These are phyloP conservation scores for Gentiana straminea DNA, from an alignment of 257 asterid species.

Conservation along the genomic window DNA sequence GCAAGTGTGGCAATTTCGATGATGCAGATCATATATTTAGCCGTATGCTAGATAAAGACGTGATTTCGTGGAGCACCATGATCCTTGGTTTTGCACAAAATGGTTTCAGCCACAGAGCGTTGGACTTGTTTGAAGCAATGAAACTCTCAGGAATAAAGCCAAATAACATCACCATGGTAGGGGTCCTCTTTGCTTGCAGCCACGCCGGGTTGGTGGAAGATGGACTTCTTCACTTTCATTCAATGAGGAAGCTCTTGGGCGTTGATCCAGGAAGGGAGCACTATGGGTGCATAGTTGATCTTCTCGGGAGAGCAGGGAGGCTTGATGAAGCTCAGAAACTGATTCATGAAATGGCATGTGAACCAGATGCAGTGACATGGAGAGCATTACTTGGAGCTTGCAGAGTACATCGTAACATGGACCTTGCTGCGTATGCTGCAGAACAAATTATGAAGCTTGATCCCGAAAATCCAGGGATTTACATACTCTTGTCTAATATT, in stretches of 20 bases:
- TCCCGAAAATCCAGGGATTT: constrained; percentile 39
- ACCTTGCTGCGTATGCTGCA: constrained; percentile 32
- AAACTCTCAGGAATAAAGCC: constrained; percentile 17
- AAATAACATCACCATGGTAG: constrained; percentile 28
- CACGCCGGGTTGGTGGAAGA: constrained; percentile 29
- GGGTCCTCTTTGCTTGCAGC: constrained; percentile 35
- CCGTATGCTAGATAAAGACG: constrained; percentile 23
- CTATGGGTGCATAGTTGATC: constrained; percentile 42
- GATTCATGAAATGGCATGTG: constrained; percentile 30
- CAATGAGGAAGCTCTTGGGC: constrained; percentile 28
- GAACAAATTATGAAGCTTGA: constrained; percentile 28
- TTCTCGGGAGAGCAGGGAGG: constrained; percentile 37
- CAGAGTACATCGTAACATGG: constrained; percentile 24
- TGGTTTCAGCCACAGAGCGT: constrained; percentile 24
- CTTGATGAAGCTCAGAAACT: constrained; percentile 33
- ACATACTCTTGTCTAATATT: constrained; percentile 31
- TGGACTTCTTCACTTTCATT: constrained; percentile 24
- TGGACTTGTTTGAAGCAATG: constrained; percentile 28
- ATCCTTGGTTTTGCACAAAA: constrained; percentile 38
- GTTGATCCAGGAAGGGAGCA: constrained; percentile 29
- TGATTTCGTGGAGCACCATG: constrained; percentile 38
- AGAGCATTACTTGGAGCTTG: constrained; percentile 48
- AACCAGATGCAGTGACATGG: constrained; percentile 41
- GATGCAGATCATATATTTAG: constrained; percentile 30
- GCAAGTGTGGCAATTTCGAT: constrained; percentile 32